A percentile compares a stretch with the other conserved stretches of the same genome.
Conservation (phyloP, 495 filamentous ascomycete genomes). For the Podospora fimiseda region DNA sequence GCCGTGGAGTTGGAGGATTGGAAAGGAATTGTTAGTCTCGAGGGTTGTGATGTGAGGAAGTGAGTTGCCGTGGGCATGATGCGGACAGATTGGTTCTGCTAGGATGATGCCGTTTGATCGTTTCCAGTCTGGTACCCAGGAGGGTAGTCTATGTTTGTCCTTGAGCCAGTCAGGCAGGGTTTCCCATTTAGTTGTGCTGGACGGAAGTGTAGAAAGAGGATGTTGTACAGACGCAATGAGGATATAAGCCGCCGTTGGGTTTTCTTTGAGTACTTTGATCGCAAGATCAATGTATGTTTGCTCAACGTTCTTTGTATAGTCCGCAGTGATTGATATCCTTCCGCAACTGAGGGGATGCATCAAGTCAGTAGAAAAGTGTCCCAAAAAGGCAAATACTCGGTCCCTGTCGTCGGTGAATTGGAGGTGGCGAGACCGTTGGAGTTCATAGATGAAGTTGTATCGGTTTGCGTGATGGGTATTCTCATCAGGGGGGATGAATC, state of each 20-base stretch:
- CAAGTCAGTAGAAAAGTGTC: constrained; percentile 10
- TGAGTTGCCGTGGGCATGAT: constrained; percentile 7
- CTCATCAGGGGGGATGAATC: constrained; percentile 20
- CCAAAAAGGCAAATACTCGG: constrained; percentile 23
- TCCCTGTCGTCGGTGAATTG: constrained; percentile 20
- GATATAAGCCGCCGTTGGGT: neutral
- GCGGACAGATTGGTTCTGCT: constrained; percentile 1
- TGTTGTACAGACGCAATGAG: neutral
- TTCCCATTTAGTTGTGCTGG: neutral
- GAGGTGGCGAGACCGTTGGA: constrained; percentile 21
- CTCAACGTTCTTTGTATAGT: constrained; percentile 2
- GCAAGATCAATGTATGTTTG: neutral
- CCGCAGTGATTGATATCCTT: neutral
- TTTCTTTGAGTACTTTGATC: neutral
- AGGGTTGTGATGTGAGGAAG: neutral
- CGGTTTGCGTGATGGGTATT: constrained; percentile 21
- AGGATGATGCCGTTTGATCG: constrained; percentile 8
- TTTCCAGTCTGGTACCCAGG: constrained; percentile 19
- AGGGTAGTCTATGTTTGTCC: constrained; percentile 3
- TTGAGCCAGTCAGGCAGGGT: neutral
- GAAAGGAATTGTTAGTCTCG: neutral
- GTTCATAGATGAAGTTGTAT: constrained; percentile 26
- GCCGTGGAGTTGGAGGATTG: neutral
- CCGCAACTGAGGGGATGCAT: constrained; percentile 4
- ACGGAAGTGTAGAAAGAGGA: constrained; percentile 1